Percentiles rank a stretch among this genome's conserved stretches.
Evolutionary conservation across 371 early-diverging fungal species (phyloP).

Genomic region (Mortierella sp.): DNA sequence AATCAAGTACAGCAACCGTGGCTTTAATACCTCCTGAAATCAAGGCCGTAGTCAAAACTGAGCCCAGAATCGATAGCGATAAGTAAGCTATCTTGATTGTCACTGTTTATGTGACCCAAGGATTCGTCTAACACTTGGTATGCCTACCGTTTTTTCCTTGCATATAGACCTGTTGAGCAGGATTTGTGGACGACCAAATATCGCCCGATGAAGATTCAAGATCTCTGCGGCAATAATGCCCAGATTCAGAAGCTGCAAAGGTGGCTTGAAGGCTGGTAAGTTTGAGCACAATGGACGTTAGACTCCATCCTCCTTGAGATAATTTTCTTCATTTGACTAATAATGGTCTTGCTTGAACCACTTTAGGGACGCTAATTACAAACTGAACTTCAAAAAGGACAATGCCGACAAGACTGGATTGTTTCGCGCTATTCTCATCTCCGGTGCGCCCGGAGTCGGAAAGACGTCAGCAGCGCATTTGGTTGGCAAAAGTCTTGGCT

Average conservation of each 20-base stretch:
- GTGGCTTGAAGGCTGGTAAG: slow-evolving; percentile 84
- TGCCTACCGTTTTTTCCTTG: neutral
- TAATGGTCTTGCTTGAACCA: neutral
- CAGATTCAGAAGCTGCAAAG: slow-evolving; percentile 72
- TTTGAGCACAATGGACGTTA: neutral
- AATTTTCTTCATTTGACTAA: neutral
- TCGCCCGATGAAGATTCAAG: slow-evolving; percentile 82
- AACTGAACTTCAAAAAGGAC: slow-evolving; percentile 52
- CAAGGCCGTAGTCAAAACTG: neutral
- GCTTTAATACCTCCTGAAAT: slow-evolving; percentile 4
- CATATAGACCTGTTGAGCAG: slow-evolving; percentile 12
- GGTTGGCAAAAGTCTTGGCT: slow-evolving; percentile 83
- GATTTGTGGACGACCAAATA: slow-evolving; percentile 98
- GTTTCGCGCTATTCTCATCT: slow-evolving; percentile 86
- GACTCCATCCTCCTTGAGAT: no score
- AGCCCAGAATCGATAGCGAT: no score
- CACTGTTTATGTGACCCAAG: no score
- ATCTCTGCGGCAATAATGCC: slow-evolving; percentile 94
- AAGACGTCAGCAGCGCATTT: slow-evolving; percentile 98
- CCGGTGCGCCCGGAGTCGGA: slow-evolving; percentile 99
- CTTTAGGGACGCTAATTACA: slow-evolving; percentile 54
- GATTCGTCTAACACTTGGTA: neutral
- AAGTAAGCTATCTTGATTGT: neutral
- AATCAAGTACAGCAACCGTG: no score
- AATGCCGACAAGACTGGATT: slow-evolving; percentile 49